Conservation (phyloP, 1,284 basidiomycete genomes). For the Heimioporus retisporus region DNA sequence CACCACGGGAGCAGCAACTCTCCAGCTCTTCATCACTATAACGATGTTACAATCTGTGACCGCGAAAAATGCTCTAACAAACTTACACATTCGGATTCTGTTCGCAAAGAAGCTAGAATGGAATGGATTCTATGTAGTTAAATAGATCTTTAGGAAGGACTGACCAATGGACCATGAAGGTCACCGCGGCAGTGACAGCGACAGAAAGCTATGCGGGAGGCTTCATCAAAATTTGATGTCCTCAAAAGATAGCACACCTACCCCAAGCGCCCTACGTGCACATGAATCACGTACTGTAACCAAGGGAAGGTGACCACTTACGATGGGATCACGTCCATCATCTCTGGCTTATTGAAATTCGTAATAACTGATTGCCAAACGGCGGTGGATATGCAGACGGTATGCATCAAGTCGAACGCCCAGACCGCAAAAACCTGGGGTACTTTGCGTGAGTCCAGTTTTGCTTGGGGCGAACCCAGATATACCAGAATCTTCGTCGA, state of each 20-base stretch:
- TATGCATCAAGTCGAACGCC: conserved; percentile 42
- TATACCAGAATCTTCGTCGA: conserved; percentile 51
- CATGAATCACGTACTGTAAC: conserved; percentile 7
- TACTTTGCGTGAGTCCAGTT: neutral
- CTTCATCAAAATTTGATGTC: neutral
- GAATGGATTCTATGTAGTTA: neutral
- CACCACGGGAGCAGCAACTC: conserved; percentile 41
- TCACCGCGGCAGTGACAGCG: conserved; percentile 39
- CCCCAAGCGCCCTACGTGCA: conserved; percentile 34
- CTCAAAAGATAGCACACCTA: conserved; percentile 13
- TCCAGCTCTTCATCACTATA: conserved; percentile 46
- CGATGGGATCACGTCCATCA: conserved; percentile 43
- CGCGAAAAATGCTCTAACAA: neutral
- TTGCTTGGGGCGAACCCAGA: neutral
- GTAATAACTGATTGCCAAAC: conserved; percentile 41
- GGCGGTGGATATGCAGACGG: conserved; percentile 37
- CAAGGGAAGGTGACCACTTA: conserved; percentile 13
- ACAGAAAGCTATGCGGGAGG: conserved; percentile 37
- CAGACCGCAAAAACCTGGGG: conserved; percentile 42
- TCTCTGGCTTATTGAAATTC: conserved; percentile 35
- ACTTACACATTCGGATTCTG: conserved; percentile 43
- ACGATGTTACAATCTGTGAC: neutral
- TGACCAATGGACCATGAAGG: conserved; percentile 45
- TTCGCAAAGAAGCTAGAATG: conserved; percentile 42
- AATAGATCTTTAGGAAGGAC: conserved; percentile 7